Evolutionary conservation across 257 asterid genomes (phyloP), one percentile per base, ranked within the genome.

Genomic region (Gentiana straminea): DNA sequence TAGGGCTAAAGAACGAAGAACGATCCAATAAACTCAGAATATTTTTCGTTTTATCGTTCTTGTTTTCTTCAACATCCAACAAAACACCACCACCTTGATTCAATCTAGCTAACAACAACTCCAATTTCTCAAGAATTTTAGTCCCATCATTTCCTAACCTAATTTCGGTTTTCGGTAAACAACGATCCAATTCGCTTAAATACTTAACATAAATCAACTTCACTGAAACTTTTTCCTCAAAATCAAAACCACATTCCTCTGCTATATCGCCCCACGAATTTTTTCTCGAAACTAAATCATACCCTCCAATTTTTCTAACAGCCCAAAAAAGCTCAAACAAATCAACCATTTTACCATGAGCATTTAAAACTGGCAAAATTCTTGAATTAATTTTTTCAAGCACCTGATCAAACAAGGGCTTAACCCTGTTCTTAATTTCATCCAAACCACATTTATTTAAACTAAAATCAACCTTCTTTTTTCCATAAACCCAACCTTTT

Each of bases 281-380:
- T 53, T 74, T 63, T 39, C 62, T 64, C 8, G 79, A 73, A 54
- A 75, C 77, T 3, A 53, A 38, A 33, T 64, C 69, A 49, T 78
- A 66, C 12, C 94, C 94, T 2, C 92, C 96, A 8, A 69, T 41
- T 60, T 68, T 78, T 75, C 83, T 69, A 39, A 80, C 92, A 8
- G 72, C 75, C 82, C 86, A 81, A 48, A 78, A 84, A 33, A 87
- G 84, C 59, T 75, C 78, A 71, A 80, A 78, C 76, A 87, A 75
- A 73, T 84, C 92, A 24, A 84, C 58, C 3, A 70, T 73, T 62
- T 58, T 35, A 54, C 84, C 94, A 35, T 72, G 66, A 36, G 85
- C 71, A 52, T 70, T 71, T 59, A 82, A 52, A 35, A 69, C 79
- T 1, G 92, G 92, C 47, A 80, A 56, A 57, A 89, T 80, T 78